These are phyloP conservation scores for Mortierella sp. DNA, from an alignment of 371 early-diverging fungal species.

Conservation along the genomic window DNA sequence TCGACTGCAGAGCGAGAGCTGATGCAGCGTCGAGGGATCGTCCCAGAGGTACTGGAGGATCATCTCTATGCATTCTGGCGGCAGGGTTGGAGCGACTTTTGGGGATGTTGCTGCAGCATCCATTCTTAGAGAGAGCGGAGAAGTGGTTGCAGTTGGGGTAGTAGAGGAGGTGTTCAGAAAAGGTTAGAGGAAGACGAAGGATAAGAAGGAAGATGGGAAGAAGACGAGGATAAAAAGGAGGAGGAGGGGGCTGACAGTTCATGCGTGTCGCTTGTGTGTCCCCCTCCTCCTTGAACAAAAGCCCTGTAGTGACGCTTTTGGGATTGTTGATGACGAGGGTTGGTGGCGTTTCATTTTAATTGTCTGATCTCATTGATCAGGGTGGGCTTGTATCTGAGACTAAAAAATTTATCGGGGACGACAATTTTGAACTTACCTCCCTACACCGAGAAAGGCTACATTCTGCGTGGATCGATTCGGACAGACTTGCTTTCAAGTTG, in stretches of 20 bases:
- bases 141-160: no score
- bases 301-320: neutral
- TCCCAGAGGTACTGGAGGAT: constrained; percentile 32
- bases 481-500: no score
- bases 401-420: no score
- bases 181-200: neutral
- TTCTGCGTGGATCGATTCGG: no score
- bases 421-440: no score
- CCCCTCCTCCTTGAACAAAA: no score
- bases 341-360: neutral
- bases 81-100: constrained; percentile 13
- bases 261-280: neutral
- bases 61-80: constrained; percentile 40
- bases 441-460: no score
- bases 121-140: neutral
- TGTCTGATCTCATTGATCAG: neutral
- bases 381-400: neutral
- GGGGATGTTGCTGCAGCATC: neutral
- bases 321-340: neutral
- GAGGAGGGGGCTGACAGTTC: no score
- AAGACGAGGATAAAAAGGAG: neutral
- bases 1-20: constrained; percentile 27
- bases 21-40: constrained; percentile 22
- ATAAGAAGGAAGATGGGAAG: neutral
- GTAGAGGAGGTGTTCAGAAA: neutral